These are phyloP conservation scores for Bolboschoenus planiculmis DNA, from an alignment of 176 grass and related monocot species.

Conservation along the genomic window DNA sequence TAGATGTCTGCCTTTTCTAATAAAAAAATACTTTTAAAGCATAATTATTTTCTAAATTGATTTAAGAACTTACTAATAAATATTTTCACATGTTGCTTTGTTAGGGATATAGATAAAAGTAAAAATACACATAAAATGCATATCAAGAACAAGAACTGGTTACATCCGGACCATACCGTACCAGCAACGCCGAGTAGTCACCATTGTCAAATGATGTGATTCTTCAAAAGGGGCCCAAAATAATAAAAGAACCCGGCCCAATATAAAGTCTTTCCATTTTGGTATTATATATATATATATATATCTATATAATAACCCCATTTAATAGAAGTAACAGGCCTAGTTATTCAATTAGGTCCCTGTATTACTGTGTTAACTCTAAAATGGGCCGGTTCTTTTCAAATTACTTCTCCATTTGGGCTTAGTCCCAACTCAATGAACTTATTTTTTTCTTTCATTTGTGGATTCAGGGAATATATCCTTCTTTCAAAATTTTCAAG, in stretches of 20 bases:
- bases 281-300: no score
- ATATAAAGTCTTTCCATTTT: neutral
- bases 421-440: neutral
- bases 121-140: no score
- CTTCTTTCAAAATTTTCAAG: neutral
- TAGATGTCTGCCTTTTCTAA: neutral
- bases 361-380: no score
- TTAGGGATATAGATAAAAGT: no score
- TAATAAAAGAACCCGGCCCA: neutral
- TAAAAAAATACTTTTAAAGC: neutral
- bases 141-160: no score
- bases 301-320: neutral
- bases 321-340: neutral
- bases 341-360: neutral
- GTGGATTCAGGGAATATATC: neutral
- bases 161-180: neutral
- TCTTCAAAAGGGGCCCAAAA: no score
- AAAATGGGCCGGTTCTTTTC: neutral
- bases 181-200: neutral
- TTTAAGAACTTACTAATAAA: neutral
- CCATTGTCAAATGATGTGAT: no score
- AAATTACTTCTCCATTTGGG: neutral
- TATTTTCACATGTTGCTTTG: neutral
- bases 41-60: neutral
- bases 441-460: neutral